Evolutionary conservation across 345 rosid genomes (phyloP), one percentile per base, ranked within the genome.

Genomic region (Lumnitzera racemosa): DNA sequence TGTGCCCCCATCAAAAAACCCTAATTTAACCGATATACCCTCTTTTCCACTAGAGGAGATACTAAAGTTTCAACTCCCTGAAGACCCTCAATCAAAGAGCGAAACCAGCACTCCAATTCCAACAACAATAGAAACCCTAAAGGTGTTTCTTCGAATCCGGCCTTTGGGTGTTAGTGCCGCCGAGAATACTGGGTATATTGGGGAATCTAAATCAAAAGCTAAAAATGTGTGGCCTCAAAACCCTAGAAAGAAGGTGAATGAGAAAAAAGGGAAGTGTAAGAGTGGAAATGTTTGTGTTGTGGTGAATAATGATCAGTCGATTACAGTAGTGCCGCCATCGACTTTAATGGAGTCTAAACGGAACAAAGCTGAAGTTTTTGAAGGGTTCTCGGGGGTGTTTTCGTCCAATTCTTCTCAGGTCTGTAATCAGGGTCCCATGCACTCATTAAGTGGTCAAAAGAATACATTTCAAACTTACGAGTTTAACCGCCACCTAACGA

Each of bases 311-410:
- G 25, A 63, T 25, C 81, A 67, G 2, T 87, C 98, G 1, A 88
- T 92, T 53, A 82, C 82, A 0, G 11, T 92, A 53, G 72, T 82
- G 1, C 94, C 94, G 8, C 96, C 97, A 0, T 25, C 24, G 54
- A 70, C 77, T 11, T 63, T 87, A 50, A 88, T 83, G 62, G 88
- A 79, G 16, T 74, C 88, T 3, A 92, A 85, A 65, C 74, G 87
- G 62, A 83, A 72, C 15, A 89, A 82, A 61, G 74, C 91, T n/a
- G 96, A 87, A 72, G 78, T 85, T 0, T 92, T 68, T 15, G 86
- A 85, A 64, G 98, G 98, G n/a, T 89, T 92, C 63, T 89, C 96
- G 17, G 67, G 75, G 17, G 98, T 92, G 20, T 92, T 92, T 63
- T 65, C 88, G 0, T 55, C 81, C 1, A 70, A 82, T 68, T 82